Evolutionary conservation across 2,329 filamentous ascomycete species (phyloP).

Genomic region (Verticillium longisporum): DNA sequence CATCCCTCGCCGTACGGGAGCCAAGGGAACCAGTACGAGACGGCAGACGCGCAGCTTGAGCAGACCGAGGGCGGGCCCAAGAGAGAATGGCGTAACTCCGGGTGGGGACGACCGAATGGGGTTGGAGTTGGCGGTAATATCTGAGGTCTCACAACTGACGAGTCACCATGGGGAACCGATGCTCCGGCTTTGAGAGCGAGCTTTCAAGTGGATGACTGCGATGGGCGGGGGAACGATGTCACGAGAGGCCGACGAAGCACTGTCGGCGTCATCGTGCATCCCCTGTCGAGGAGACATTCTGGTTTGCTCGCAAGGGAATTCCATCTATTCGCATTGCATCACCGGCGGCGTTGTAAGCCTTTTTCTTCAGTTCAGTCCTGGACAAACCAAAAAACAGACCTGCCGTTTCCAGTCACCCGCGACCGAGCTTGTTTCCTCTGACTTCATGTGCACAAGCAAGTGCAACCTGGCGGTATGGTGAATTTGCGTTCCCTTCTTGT

Average conservation of each 20-base stretch:
- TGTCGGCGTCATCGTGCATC: neutral
- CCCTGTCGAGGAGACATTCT: neutral
- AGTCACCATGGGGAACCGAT: neutral
- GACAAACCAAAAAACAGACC: conserved; percentile 6
- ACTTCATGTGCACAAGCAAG: conserved; percentile 8
- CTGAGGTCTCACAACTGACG: conserved; percentile 15
- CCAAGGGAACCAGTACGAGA: conserved; percentile 12
- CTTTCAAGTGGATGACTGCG: neutral
- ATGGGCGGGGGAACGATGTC: neutral
- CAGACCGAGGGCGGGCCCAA: conserved; percentile 34
- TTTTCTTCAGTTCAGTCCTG: conserved; percentile 5
- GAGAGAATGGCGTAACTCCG: conserved; percentile 53
- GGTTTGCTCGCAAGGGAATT: neutral
- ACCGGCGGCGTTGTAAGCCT: conserved; percentile 24
- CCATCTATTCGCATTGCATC: conserved; percentile 20
- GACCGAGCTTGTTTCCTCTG: conserved; percentile 4
- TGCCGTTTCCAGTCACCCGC: conserved; percentile 14
- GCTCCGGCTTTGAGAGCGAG: neutral
- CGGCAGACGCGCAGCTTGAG: conserved; percentile 31
- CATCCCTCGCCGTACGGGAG: conserved; percentile 39
- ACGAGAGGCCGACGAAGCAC: neutral
- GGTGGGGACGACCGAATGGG: conserved; percentile 42
- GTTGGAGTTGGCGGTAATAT: conserved; percentile 41
- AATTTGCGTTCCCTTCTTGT: conserved; percentile 9
- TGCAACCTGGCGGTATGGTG: conserved; percentile 6